phyloP scores from a whole-genome alignment of 331 rosid genomes.

The Erythrophleum ivorense region DNA sequence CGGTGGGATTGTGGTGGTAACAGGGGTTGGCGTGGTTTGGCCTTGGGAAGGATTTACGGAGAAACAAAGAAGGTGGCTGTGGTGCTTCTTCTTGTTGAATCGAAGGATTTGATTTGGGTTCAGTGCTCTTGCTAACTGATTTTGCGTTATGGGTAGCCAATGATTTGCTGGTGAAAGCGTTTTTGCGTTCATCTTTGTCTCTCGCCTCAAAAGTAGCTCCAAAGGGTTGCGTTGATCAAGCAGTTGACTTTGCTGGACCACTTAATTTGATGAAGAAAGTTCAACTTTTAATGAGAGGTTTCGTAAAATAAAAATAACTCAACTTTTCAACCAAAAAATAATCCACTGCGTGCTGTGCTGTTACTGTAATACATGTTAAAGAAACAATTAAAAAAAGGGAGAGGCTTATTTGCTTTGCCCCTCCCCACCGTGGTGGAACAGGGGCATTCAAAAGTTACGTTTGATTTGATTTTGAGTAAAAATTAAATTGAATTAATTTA shows the following conservation, averaged over 20 bases:
- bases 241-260: not conserved
- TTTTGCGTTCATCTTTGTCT: slow-evolving; percentile 47
- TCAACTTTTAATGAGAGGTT: not conserved
- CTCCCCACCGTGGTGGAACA: no score
- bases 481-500: no score
- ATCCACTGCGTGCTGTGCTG: no score
- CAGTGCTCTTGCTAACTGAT: not conserved
- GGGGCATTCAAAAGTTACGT: no score
- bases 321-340: no score
- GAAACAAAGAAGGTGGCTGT: slow-evolving; percentile 38
- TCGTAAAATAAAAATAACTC: no score
- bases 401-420: no score
- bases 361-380: no score
- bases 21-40: slow-evolving; percentile 38
- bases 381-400: no score
- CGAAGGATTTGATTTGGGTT: slow-evolving; percentile 47
- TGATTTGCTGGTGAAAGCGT: slow-evolving; percentile 49
- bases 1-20: slow-evolving; percentile 40
- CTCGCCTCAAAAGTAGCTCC: not conserved
- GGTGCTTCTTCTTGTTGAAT: slow-evolving; percentile 43
- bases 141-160: slow-evolving; percentile 30
- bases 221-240: not conserved
- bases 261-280: not conserved
- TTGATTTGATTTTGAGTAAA: no score
- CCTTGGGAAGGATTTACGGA: slow-evolving; percentile 46